These are phyloP conservation scores for Syzygium jambos DNA, from an alignment of 345 rosid genomes.

Conservation along the genomic window DNA sequence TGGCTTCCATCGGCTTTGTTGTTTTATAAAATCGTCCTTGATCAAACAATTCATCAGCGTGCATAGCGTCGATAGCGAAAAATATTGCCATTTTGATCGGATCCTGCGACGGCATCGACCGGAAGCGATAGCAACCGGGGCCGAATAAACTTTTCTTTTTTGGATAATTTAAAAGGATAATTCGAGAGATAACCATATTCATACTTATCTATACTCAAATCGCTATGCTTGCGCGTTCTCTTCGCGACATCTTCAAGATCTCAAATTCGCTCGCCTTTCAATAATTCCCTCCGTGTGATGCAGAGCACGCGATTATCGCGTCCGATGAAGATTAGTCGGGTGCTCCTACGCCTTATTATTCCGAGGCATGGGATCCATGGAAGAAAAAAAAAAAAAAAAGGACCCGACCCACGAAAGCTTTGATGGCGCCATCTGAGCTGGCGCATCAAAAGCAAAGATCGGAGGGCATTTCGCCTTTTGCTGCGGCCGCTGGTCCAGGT, in stretches of 20 bases:
- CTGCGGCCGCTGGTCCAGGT: not conserved
- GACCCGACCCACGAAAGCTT: not conserved
- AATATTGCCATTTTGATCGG: not conserved
- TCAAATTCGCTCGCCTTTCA: not conserved
- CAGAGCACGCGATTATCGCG: not conserved
- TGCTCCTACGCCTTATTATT: not conserved
- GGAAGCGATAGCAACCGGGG: not conserved
- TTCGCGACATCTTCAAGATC: not conserved
- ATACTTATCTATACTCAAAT: not conserved
- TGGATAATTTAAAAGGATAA: not conserved
- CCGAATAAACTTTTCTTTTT: not conserved
- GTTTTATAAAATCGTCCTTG: too few species aligned
- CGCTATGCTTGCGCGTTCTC: not conserved
- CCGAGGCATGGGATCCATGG: not conserved
- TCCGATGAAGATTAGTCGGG: not conserved
- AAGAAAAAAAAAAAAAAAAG: not conserved
- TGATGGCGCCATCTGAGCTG: not conserved
- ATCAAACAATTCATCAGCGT: too few species aligned
- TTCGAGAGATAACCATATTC: not conserved
- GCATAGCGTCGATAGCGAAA: fast-evolving
- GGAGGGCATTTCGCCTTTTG: not conserved
- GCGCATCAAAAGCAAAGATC: not conserved
- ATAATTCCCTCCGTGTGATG: not conserved
- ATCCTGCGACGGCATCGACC: fast-evolving
- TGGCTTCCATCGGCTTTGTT: too few species aligned